Percentiles rank a stretch among this genome's conserved stretches.
Evolutionary conservation across 2,329 filamentous ascomycete genomes (phyloP).

Genomic region (Ramularia collo-cygni): DNA sequence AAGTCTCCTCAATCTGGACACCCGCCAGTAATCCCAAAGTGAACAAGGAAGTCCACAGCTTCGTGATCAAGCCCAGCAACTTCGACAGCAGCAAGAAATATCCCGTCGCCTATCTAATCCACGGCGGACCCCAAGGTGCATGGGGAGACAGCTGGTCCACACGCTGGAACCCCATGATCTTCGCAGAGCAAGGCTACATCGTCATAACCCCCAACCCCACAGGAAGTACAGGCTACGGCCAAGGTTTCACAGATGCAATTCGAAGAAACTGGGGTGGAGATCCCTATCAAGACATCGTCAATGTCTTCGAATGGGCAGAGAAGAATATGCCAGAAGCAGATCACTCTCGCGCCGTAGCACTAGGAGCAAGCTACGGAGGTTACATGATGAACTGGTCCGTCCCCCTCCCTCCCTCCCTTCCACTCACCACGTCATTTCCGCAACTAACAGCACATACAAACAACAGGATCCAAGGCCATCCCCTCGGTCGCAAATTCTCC

Average conservation of each 20-base stretch:
- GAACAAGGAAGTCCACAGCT: slow-evolving; percentile 56
- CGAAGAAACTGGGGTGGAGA: slow-evolving; percentile 74
- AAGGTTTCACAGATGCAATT: slow-evolving; percentile 49
- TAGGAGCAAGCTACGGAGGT: slow-evolving; percentile 69
- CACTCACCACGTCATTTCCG: slow-evolving; percentile 6
- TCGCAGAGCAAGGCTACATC: slow-evolving; percentile 29
- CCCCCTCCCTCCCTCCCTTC: too few relatives aligned
- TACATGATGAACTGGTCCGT: slow-evolving; percentile 56
- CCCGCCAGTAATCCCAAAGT: slow-evolving; percentile 48
- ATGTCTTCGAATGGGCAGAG: slow-evolving; percentile 67
- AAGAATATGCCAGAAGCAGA: slow-evolving; percentile 62
- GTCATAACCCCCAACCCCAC: slow-evolving; percentile 26
- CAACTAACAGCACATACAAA: too few relatives aligned
- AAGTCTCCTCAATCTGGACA: slow-evolving; percentile 65
- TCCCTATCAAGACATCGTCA: slow-evolving; percentile 76
- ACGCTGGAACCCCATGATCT: slow-evolving; percentile 28
- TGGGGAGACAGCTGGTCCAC: slow-evolving; percentile 28
- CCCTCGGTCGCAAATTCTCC: slow-evolving; percentile 77
- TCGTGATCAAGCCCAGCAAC: slow-evolving; percentile 31
- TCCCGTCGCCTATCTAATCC: slow-evolving; percentile 28
- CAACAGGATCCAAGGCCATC: slow-evolving; percentile 73
- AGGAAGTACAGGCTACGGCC: slow-evolving; percentile 27
- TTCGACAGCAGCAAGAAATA: slow-evolving; percentile 25
- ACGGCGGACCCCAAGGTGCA: slow-evolving; percentile 27
- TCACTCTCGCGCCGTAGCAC: slow-evolving; percentile 59